A percentile compares a stretch with the other conserved stretches of the same genome.
Evolutionary conservation across 805 yeast genomes (phyloP).

Genomic region (Wickerhamiella australiensis): DNA sequence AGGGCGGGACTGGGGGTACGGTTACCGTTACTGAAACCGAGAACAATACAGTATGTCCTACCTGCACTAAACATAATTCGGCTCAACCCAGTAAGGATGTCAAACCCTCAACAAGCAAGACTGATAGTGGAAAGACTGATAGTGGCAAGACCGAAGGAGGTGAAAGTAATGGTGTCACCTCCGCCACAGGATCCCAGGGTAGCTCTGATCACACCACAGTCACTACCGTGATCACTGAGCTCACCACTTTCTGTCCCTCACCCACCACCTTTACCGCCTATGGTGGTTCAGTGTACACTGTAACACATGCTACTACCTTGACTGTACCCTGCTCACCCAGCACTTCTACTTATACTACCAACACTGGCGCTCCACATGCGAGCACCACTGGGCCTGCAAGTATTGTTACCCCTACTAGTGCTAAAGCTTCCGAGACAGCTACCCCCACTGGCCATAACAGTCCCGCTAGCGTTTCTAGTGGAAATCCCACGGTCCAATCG

Average conservation of each 20-base stretch:
- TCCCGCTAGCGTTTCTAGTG: background rate
- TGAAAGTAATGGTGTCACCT: too few relatives aligned
- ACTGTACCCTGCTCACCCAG: constrained; percentile 4
- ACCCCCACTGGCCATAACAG: background rate
- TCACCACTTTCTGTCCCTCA: constrained; percentile 10
- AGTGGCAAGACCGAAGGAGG: too few relatives aligned
- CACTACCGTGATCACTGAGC: constrained; percentile 10
- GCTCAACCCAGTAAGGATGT: background rate
- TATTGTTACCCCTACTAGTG: background rate
- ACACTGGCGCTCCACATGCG: too few relatives aligned
- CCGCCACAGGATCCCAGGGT: background rate
- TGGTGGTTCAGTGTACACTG: background rate
- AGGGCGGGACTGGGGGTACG: background rate
- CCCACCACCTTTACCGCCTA: background rate
- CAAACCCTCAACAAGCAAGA: background rate
- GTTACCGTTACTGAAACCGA: background rate
- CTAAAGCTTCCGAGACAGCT: background rate
- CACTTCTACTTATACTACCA: constrained; percentile 5
- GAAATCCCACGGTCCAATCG: background rate
- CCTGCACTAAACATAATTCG: background rate
- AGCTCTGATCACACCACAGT: background rate
- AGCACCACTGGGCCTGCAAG: too few relatives aligned
- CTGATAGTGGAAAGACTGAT: too few relatives aligned
- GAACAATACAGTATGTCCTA: background rate
- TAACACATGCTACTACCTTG: constrained; percentile 3